Conservation (phyloP, 176 grass and related monocot species). For the Eragrostis nindensis region DNA sequence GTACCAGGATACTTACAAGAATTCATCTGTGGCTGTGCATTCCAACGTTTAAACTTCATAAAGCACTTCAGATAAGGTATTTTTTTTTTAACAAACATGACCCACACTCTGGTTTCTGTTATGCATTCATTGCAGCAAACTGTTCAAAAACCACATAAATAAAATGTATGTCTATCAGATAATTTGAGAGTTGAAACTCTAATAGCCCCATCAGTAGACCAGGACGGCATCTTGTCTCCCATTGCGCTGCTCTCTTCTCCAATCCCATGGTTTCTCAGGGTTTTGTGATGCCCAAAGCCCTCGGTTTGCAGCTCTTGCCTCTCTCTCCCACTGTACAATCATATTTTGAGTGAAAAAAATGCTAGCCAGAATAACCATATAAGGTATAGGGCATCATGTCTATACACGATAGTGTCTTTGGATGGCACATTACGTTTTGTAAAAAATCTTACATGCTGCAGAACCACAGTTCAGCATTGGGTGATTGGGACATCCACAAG, state of each 20-base stretch:
- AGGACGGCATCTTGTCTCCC: constrained; percentile 18
- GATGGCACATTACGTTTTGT: neutral
- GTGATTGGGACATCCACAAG: neutral
- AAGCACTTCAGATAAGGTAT: neutral
- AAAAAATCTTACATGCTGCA: constrained; percentile 14
- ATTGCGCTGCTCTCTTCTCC: constrained; percentile 54
- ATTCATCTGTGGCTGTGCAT: neutral
- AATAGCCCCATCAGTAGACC: constrained; percentile 23
- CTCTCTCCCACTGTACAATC: constrained; percentile 53
- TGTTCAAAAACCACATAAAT: constrained; percentile 15
- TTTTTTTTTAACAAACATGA: neutral
- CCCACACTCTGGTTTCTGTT: constrained; percentile 3
- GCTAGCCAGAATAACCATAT: neutral
- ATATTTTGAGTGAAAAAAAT: neutral
- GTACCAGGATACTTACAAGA: neutral
- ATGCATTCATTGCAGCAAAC: constrained; percentile 17
- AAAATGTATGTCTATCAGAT: constrained; percentile 2
- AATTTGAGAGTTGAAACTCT: neutral
- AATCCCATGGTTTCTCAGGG: constrained; percentile 71
- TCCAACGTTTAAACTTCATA: neutral
- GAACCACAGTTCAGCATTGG: constrained; percentile 25
- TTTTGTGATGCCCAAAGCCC: constrained; percentile 50
- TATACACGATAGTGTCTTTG: neutral
- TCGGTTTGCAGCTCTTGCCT: constrained; percentile 44
- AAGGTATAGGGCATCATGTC: neutral